These are phyloP conservation scores for Lentinula aciculospora DNA, from an alignment of 768 basidiomycete genomes.

Conservation along the genomic window DNA sequence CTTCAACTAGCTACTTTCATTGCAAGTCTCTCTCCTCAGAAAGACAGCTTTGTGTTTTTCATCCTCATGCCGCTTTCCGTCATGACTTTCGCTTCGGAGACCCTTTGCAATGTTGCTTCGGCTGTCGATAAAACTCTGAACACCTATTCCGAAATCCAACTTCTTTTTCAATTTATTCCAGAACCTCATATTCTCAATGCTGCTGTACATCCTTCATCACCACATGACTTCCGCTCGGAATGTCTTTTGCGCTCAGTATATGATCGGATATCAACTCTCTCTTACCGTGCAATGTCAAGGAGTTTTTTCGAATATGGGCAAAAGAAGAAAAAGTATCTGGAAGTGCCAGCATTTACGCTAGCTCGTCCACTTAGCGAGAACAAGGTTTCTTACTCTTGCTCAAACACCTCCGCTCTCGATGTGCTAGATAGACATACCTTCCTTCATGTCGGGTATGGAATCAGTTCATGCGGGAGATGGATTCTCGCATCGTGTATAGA, in stretches of 20 bases:
- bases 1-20: slow-evolving; percentile 41
- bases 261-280: slow-evolving; percentile 57
- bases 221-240: slow-evolving; percentile 38
- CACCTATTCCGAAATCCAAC: slow-evolving; percentile 37
- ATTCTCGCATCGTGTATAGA: slow-evolving; percentile 70
- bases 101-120: slow-evolving; percentile 65
- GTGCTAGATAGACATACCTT: slow-evolving; percentile 54
- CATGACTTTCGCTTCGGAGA: slow-evolving; percentile 58
- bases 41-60: slow-evolving; percentile 55
- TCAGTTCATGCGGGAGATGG: slow-evolving; percentile 71
- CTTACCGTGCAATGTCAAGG: slow-evolving; percentile 58
- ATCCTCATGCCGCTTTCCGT: slow-evolving; percentile 56
- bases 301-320: slow-evolving; percentile 35
- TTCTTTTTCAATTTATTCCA: slow-evolving; percentile 72
- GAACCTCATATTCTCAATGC: slow-evolving; percentile 50
- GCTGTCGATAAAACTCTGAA: slow-evolving; percentile 53
- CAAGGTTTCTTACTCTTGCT: slow-evolving; percentile 32
- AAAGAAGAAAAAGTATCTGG: slow-evolving; percentile 44
- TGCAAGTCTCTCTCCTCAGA: slow-evolving; percentile 29
- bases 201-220: slow-evolving; percentile 33
- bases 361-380: slow-evolving; percentile 34
- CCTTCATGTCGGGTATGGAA: slow-evolving; percentile 71
- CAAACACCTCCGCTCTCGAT: slow-evolving; percentile 35
- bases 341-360: slow-evolving; percentile 62
- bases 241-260: slow-evolving; percentile 61